Conservation (phyloP, 1,284 basidiomycete species). For the Microbotryomycetes sp. region DNA sequence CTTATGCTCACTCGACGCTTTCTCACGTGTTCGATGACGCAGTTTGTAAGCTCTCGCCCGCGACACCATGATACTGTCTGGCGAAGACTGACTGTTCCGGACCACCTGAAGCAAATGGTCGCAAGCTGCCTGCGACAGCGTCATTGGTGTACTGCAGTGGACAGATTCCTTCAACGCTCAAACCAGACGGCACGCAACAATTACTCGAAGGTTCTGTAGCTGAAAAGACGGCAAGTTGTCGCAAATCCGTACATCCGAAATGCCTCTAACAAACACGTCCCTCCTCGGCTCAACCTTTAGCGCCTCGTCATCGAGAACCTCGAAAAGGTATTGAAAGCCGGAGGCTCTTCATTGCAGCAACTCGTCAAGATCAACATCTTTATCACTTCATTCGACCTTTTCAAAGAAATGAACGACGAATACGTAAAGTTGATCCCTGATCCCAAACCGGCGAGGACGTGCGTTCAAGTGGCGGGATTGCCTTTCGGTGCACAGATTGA, state of each 20-base stretch:
- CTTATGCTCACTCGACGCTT: no score
- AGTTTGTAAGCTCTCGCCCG: no score
- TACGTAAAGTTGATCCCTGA: background rate
- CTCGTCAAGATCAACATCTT: background rate
- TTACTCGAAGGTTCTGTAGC: background rate
- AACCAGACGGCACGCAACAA: background rate
- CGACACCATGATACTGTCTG: no score
- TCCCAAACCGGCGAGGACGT: background rate
- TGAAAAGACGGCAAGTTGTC: background rate
- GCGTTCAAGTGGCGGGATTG: background rate
- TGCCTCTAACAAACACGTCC: background rate
- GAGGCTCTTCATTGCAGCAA: background rate
- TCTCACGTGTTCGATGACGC: no score
- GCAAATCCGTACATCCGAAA: background rate
- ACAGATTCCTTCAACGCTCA: background rate
- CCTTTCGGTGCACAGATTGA: background rate
- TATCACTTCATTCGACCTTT: slow-evolving; percentile 1
- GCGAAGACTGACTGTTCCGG: no score
- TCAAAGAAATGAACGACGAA: background rate
- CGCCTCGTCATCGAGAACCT: background rate
- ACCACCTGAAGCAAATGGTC: background rate
- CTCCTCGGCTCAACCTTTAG: background rate
- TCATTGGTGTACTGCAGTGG: background rate
- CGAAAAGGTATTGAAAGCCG: slow-evolving; percentile 1
- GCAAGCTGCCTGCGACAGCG: background rate